phyloP scores from a whole-genome alignment of 2,329 filamentous ascomycete genomes.

The Aspergillus brasiliensis region DNA sequence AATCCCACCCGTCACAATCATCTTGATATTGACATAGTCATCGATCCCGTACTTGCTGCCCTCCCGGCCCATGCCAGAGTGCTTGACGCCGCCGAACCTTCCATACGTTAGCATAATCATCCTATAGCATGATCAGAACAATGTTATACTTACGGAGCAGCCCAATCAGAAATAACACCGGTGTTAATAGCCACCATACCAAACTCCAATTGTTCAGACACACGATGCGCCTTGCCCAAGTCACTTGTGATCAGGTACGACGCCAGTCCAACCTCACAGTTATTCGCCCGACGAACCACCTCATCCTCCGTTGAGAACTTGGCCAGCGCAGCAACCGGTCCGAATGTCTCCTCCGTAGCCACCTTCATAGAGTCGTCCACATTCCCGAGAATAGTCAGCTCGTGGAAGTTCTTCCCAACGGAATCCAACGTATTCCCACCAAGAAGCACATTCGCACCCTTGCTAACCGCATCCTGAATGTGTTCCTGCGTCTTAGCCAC shows the following conservation, averaged over 20 bases:
- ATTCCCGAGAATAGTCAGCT: slow-evolving; percentile 81
- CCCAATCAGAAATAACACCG: slow-evolving; percentile 56
- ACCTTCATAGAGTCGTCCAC: slow-evolving; percentile 81
- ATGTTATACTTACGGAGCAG: slow-evolving; percentile 39
- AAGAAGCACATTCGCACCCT: slow-evolving; percentile 71
- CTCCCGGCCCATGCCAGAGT: slow-evolving; percentile 76
- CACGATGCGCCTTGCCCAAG: slow-evolving; percentile 55
- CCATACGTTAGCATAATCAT: slow-evolving; percentile 10
- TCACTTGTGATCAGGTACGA: slow-evolving; percentile 81
- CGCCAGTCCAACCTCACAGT: slow-evolving; percentile 77
- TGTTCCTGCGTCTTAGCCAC: slow-evolving; percentile 74
- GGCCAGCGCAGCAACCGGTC: slow-evolving; percentile 84
- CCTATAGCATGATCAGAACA: not conserved
- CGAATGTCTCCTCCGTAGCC: slow-evolving; percentile 85
- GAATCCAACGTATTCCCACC: slow-evolving; percentile 72
- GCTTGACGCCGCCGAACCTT: slow-evolving; percentile 74
- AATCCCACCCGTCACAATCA: slow-evolving; percentile 17
- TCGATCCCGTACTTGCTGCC: slow-evolving; percentile 72
- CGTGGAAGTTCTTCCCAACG: slow-evolving; percentile 79
- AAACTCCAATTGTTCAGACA: slow-evolving; percentile 55
- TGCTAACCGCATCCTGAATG: slow-evolving; percentile 72
- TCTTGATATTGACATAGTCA: slow-evolving; percentile 74
- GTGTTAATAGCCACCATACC: slow-evolving; percentile 66
- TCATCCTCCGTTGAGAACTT: slow-evolving; percentile 82
- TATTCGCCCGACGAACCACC: slow-evolving; percentile 77